A percentile compares a stretch with the other conserved stretches of the same genome.
Evolutionary conservation across 306 rosid species (phyloP).

Genomic region (Macrotyloma uniflorum): DNA sequence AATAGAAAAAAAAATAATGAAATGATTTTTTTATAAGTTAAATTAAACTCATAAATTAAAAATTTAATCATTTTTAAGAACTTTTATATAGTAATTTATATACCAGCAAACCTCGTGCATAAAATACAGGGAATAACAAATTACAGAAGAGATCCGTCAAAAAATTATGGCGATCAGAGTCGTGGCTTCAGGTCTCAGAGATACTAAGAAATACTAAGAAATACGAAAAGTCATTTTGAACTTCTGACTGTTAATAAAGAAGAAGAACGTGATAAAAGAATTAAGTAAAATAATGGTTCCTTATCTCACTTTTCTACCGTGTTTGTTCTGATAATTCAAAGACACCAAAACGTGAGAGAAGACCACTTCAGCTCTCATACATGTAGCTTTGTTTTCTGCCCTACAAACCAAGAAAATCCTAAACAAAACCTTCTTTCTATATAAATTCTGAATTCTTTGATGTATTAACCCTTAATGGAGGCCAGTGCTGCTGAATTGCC

Average conservation of each 20-base stretch:
- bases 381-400: neutral
- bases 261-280: neutral
- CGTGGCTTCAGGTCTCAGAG: neutral
- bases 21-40: too few species aligned
- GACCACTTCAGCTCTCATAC: neutral
- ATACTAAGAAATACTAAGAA: neutral
- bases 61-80: too few species aligned
- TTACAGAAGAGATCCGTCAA: neutral
- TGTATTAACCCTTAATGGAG: slow-evolving; percentile 17
- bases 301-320: slow-evolving; percentile 7
- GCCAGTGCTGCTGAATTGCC: slow-evolving; percentile 14
- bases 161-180: neutral
- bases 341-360: neutral
- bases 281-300: neutral
- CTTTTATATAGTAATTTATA: too few species aligned
- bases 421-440: slow-evolving; percentile 4
- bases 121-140: neutral
- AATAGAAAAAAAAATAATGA: too few species aligned
- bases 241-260: neutral
- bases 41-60: too few species aligned
- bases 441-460: neutral
- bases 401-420: neutral
- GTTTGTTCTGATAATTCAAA: slow-evolving; percentile 3
- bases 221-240: neutral
- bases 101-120: neutral